These are phyloP conservation scores for Metschnikowia cubensis DNA, from an alignment of 805 yeast species.

Conservation along the genomic window DNA sequence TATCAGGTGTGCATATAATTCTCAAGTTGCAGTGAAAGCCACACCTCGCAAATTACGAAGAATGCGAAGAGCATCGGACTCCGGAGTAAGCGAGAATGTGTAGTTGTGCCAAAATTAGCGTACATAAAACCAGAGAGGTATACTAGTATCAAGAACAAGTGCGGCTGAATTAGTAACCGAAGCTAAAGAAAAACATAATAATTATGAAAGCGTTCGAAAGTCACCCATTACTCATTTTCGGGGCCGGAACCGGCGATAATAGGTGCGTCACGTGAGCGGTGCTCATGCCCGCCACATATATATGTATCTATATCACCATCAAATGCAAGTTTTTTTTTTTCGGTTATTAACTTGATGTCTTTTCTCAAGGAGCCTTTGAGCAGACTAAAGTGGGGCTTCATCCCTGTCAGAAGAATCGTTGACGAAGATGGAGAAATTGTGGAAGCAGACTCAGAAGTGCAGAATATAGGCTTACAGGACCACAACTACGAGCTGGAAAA, in stretches of 20 bases:
- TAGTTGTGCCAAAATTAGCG: neutral
- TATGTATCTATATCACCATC: neutral
- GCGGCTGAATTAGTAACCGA: too few species aligned
- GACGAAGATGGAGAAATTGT: conserved; percentile 23
- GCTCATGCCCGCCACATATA: conserved; percentile 5
- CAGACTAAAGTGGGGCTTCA: conserved; percentile 31
- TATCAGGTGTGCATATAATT: neutral
- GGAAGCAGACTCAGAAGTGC: neutral
- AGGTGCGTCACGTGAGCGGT: neutral
- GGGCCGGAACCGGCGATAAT: conserved; percentile 1
- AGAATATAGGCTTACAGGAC: conserved; percentile 10
- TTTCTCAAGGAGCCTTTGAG: conserved; percentile 14
- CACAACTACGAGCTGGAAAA: conserved; percentile 9
- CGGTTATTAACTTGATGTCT: conserved; percentile 2
- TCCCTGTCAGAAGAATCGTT: conserved; percentile 32
- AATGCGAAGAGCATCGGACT: conserved; percentile 1
- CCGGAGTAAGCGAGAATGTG: neutral
- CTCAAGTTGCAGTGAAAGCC: neutral
- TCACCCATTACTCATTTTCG: neutral
- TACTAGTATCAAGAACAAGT: neutral
- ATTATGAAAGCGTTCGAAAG: too few species aligned
- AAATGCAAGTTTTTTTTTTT: neutral
- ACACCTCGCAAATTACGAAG: neutral
- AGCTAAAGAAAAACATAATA: too few species aligned
- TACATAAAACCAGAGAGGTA: neutral